A percentile compares a stretch with the other conserved stretches of the same genome.
Evolutionary conservation across 169 alveolate genomes (phyloP).

Genomic region (Prorocentrum cordatum): DNA sequence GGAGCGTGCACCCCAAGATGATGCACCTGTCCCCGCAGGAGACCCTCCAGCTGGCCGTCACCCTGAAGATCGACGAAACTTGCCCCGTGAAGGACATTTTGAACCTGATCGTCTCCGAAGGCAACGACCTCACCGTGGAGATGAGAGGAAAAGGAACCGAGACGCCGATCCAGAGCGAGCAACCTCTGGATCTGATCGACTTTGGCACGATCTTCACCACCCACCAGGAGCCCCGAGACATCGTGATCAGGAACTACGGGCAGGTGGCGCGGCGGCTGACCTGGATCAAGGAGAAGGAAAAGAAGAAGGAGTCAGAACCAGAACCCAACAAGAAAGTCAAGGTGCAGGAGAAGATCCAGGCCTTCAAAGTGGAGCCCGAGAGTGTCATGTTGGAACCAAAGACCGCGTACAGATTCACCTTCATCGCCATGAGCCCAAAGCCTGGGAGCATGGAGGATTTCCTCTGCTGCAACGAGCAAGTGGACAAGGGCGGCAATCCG

Average conservation of each 20-base stretch:
- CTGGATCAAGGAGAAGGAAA: conserved; percentile 53
- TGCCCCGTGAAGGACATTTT: conserved; percentile 11
- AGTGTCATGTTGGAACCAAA: conserved; percentile 14
- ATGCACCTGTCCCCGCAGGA: conserved; percentile 62
- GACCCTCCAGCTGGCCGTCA: conserved; percentile 12
- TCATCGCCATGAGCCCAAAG: conserved; percentile 5
- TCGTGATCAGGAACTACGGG: conserved; percentile 35
- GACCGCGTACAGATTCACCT: conserved; percentile 48
- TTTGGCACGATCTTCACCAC: conserved; percentile 62
- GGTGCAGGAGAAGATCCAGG: background rate
- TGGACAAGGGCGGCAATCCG: conserved; percentile 43
- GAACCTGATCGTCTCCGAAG: conserved; percentile 54
- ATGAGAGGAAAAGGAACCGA: background rate
- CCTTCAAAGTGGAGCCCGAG: conserved; percentile 58
- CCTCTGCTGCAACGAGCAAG: conserved; percentile 18
- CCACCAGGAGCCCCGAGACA: background rate
- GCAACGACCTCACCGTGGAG: conserved; percentile 41
- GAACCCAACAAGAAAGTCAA: background rate
- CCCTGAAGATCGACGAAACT: conserved; percentile 49
- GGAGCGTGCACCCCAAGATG: conserved; percentile 49
- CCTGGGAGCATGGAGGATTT: conserved; percentile 37
- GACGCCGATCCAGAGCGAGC: background rate
- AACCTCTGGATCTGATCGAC: conserved; percentile 26
- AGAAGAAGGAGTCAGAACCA: background rate
- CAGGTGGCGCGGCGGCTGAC: conserved; percentile 30